phyloP scores from a whole-genome alignment of 495 filamentous ascomycete genomes.

The Neurospora sp. region DNA sequence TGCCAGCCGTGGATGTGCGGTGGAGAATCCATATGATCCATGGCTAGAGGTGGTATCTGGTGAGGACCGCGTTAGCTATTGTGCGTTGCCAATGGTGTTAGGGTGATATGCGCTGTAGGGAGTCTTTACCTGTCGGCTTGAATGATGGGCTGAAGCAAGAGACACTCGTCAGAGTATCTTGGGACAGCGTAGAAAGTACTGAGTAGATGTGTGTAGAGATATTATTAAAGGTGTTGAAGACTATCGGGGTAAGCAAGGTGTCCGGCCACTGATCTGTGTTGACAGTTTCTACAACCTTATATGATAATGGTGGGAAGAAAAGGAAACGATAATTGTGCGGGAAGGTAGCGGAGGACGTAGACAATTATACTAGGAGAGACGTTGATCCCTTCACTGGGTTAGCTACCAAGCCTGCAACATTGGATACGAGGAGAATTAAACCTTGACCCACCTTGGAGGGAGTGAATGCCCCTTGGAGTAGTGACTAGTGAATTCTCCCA shows the following conservation, averaged over 20 bases:
- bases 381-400: background rate
- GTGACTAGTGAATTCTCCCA: background rate
- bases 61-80: background rate
- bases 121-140: background rate
- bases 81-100: background rate
- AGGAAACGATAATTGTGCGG: background rate
- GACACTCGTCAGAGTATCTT: background rate
- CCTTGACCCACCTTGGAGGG: background rate
- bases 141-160: background rate
- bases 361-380: background rate
- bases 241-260: background rate
- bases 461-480: background rate
- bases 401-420: background rate
- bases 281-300: background rate
- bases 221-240: background rate
- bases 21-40: background rate
- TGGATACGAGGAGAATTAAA: background rate
- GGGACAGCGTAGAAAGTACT: background rate
- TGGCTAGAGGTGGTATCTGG: background rate
- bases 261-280: background rate
- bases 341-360: too few species aligned
- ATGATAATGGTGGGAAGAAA: background rate
- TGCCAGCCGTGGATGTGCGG: background rate
- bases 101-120: background rate
- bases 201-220: background rate